A percentile compares a stretch with the other conserved stretches of the same genome.
Evolutionary conservation across 2,329 filamentous ascomycete genomes (phyloP).

Genomic region (Fusarium armeniacum): DNA sequence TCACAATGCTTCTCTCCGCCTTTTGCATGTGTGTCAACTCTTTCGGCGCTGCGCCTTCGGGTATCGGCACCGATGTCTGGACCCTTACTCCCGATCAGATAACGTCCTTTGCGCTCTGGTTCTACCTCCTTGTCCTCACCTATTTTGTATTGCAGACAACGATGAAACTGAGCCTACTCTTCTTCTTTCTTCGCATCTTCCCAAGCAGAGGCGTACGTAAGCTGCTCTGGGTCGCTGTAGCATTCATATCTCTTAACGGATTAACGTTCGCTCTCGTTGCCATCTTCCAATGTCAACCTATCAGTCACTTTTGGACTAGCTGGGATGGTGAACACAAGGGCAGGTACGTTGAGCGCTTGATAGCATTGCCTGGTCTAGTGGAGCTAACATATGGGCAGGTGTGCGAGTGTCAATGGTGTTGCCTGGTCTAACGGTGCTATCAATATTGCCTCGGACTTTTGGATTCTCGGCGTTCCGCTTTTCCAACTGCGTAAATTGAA

Average conservation of each 20-base stretch:
- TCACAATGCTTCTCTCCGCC: not conserved
- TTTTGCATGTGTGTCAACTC: not conserved
- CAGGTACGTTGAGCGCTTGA: slow-evolving; percentile 15
- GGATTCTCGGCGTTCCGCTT: slow-evolving; percentile 5
- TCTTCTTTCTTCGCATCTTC: slow-evolving; percentile 38
- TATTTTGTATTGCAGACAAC: slow-evolving; percentile 3
- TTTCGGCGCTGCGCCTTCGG: not conserved
- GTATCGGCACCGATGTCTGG: slow-evolving; percentile 1
- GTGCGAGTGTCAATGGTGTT: slow-evolving; percentile 20
- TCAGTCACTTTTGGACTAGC: slow-evolving; percentile 22
- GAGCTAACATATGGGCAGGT: slow-evolving; percentile 3
- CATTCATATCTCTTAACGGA: not conserved
- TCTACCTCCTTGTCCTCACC: not conserved
- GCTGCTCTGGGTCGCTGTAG: slow-evolving; percentile 22
- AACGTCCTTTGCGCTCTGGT: slow-evolving; percentile 2
- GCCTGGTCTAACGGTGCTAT: slow-evolving; percentile 31
- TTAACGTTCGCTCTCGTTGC: slow-evolving; percentile 9
- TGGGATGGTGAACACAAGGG: slow-evolving; percentile 23
- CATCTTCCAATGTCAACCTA: slow-evolving; percentile 15
- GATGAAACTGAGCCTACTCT: slow-evolving; percentile 16
- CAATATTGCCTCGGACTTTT: not conserved
- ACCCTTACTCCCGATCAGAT: not conserved
- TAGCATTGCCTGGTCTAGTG: slow-evolving; percentile 16
- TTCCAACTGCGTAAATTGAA: slow-evolving; percentile 1
- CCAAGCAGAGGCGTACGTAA: slow-evolving; percentile 4